Evolutionary conservation across 2,329 filamentous ascomycete species (phyloP).

Genomic region (Fusarium solani-melongenae): DNA sequence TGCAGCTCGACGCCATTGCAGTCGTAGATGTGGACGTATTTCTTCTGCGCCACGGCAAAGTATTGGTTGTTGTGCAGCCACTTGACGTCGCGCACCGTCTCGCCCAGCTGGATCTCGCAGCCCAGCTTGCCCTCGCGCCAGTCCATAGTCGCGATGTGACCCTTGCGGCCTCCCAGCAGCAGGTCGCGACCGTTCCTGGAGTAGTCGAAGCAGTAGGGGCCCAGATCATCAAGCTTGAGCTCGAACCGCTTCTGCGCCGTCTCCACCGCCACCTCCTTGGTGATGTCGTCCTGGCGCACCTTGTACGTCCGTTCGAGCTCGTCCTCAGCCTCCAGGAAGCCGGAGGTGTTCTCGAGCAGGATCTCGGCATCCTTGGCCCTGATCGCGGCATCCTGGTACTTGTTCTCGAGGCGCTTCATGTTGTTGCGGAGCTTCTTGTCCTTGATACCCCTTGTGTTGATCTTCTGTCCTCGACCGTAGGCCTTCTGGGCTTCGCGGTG

Average conservation of each 20-base stretch:
- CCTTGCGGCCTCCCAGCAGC: constrained; percentile 87
- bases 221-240: constrained; percentile 82
- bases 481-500: constrained; percentile 73
- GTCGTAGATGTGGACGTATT: constrained; percentile 97
- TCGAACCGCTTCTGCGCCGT: constrained; percentile 95
- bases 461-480: constrained; percentile 86
- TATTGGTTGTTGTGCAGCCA: constrained; percentile 96
- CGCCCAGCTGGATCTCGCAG: constrained; percentile 89
- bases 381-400: constrained; percentile 83
- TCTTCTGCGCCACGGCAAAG: constrained; percentile 96
- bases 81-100: constrained; percentile 88
- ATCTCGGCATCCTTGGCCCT: constrained; percentile 97
- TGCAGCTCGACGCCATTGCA: constrained; percentile 91
- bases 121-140: constrained; percentile 93
- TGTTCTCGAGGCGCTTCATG: constrained; percentile 80
- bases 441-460: constrained; percentile 77
- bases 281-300: constrained; percentile 89
- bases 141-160: constrained; percentile 96
- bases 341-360: constrained; percentile 84
- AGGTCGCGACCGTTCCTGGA: constrained; percentile 89
- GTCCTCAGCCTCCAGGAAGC: constrained; percentile 88
- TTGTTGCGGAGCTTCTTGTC: constrained; percentile 92
- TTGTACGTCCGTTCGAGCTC: constrained; percentile 94
- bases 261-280: constrained; percentile 77
- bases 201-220: constrained; percentile 91